phyloP scores from a whole-genome alignment of 2,329 filamentous ascomycete species.

The Exophiala sp. region DNA sequence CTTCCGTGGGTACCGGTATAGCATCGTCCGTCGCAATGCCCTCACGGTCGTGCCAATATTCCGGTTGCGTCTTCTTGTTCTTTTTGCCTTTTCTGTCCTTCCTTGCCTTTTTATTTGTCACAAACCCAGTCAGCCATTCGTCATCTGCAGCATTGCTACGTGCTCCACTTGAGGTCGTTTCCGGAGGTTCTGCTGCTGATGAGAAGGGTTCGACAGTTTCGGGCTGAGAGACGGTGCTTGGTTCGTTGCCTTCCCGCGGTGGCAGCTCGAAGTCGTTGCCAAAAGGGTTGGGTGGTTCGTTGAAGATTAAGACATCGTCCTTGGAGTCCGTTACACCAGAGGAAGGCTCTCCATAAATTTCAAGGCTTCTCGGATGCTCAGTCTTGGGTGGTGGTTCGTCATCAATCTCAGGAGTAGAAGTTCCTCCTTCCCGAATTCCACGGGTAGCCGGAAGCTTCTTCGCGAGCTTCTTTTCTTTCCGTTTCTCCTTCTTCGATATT shows the following conservation, averaged over 20 bases:
- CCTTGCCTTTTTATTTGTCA: slow-evolving; percentile 18
- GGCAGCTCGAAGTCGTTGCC: slow-evolving; percentile 19
- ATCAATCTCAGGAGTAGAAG: neutral
- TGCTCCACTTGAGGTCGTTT: neutral
- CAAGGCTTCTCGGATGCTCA: neutral
- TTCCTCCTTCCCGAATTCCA: neutral
- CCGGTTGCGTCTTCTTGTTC: slow-evolving; percentile 14
- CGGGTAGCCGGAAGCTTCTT: neutral
- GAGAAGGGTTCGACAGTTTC: neutral
- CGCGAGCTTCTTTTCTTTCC: slow-evolving; percentile 19
- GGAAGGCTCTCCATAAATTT: neutral
- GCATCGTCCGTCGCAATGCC: neutral
- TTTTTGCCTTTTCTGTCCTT: slow-evolving; percentile 25
- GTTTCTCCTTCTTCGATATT: slow-evolving; percentile 23
- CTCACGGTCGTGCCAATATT: slow-evolving; percentile 5
- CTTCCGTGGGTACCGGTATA: neutral
- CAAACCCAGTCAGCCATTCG: slow-evolving; percentile 3
- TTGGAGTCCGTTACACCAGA: neutral
- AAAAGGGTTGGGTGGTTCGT: slow-evolving; percentile 15
- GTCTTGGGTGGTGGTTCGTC: neutral
- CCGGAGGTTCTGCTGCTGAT: neutral
- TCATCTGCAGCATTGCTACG: neutral
- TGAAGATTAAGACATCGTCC: neutral
- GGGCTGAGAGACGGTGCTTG: neutral
- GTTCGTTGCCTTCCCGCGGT: neutral